Conservation (phyloP, 257 asterid species). For the Capsicum pubescens region DNA sequence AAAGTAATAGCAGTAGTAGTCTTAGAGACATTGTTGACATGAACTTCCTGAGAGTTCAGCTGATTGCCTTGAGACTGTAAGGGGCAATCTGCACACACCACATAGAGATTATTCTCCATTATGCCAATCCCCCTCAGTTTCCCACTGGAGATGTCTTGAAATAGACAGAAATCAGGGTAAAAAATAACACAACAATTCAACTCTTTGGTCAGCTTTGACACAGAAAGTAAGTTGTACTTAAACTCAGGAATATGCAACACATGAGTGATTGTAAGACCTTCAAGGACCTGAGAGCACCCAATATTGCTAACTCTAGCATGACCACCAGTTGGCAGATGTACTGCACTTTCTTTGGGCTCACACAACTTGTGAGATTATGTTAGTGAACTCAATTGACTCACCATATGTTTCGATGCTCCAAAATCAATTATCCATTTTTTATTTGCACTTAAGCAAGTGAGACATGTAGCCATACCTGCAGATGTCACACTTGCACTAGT, state of each 20-base stretch:
- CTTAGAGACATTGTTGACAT: too few species aligned
- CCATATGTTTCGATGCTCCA: not conserved
- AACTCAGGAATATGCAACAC: not conserved
- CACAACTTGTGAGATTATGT: too few species aligned
- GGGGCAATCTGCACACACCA: not conserved
- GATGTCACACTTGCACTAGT: too few species aligned
- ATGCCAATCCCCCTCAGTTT: not conserved
- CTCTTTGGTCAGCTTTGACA: not conserved
- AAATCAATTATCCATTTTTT: not conserved
- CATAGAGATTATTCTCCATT: not conserved
- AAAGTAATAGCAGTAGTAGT: too few species aligned
- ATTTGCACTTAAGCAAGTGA: too few species aligned
- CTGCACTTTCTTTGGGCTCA: too few species aligned
- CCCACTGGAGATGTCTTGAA: not conserved
- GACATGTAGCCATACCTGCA: too few species aligned
- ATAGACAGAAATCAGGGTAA: not conserved
- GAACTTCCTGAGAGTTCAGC: not conserved
- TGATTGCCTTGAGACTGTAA: not conserved
- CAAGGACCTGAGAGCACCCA: not conserved
- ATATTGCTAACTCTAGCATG: not conserved
- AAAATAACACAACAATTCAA: not conserved
- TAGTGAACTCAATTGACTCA: not conserved
- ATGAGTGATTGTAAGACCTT: not conserved
- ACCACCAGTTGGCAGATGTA: not conserved
- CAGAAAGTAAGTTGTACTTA: not conserved